Base-by-base conservation (phyloP, 805 yeast genomes). In the Schizosaccharomyces cryophilus region DNA sequence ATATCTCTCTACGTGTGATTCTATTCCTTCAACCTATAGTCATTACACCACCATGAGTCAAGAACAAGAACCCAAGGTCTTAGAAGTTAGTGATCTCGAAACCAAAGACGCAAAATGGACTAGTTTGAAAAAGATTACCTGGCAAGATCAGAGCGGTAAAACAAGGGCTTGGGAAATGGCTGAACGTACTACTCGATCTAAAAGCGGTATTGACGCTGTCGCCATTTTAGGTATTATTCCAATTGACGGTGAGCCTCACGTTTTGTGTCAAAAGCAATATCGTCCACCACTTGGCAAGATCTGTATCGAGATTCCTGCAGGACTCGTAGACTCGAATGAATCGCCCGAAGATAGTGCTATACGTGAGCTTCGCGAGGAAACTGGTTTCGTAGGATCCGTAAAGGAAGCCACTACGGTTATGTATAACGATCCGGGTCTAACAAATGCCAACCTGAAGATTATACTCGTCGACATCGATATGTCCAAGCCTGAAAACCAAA, bases 221-320 rank as follows among this genome's bases (percentile, higher is more conserved):
- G 89, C 90, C 2, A 83, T 90, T 58, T 73, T 89, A 38, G 89
- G 95, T 0, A 73, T 88, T 19, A 71, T 88, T 60, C 77, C 80
- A 64, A 72, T 75, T 31, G 72, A 78, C 5, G 70, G 72, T 19
- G 77, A 77, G 24, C 77, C 81, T 3, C 80, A 79, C 63, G 75
- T 73, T 65, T 30, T 59, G 6, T 73, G 93, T 19, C 90, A 87
- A 68, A 87, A 86, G 69, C 98, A 90, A 70, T 90, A 84, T 73
- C 78, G 98, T 62, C 96, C 97, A 0, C 97, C 98, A 0, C 85
- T 84, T 2, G 51, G 35, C 31, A 24, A 35, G 24, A 15, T 24
- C 19, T 60, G 62, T 67, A 81, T 90, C 64, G 98, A 90, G 71
- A 78, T 89, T 69, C 98, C 98, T 0, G 98, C 98, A 0, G 98